Percentiles rank a stretch among this genome's conserved stretches.
These are phyloP conservation scores for Raffaelea deltoideospora DNA, from an alignment of 2,329 filamentous ascomycete species.

Conservation along the genomic window DNA sequence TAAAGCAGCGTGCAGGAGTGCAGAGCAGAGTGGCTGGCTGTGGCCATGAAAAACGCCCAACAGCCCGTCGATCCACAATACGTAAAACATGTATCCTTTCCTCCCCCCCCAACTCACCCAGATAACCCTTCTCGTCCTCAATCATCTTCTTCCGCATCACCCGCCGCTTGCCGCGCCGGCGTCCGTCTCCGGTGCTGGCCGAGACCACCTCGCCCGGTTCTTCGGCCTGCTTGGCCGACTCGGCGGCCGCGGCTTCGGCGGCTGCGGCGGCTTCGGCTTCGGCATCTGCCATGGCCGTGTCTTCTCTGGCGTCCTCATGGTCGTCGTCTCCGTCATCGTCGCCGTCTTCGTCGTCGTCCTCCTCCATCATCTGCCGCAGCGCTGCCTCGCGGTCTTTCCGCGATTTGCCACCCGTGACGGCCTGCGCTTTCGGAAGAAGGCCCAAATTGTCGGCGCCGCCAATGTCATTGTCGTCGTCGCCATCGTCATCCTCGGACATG, in stretches of 20 bases:
- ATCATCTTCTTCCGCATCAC: slow-evolving; percentile 80
- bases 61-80: too few species aligned
- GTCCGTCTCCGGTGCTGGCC: slow-evolving; percentile 34
- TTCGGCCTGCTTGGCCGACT: slow-evolving; percentile 21
- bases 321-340: slow-evolving; percentile 33
- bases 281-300: slow-evolving; percentile 18
- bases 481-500: slow-evolving; percentile 30
- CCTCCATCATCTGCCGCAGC: slow-evolving; percentile 63
- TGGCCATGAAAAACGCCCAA: too few species aligned
- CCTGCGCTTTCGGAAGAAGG: slow-evolving; percentile 26
- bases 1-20: too few species aligned
- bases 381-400: slow-evolving; percentile 51
- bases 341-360: slow-evolving; percentile 37
- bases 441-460: slow-evolving; percentile 43
- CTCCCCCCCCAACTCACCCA: slow-evolving; percentile 56
- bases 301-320: slow-evolving; percentile 18
- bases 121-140: slow-evolving; percentile 78
- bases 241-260: slow-evolving; percentile 18
- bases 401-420: slow-evolving; percentile 16
- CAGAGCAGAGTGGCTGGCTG: too few species aligned
- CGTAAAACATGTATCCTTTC: too few species aligned
- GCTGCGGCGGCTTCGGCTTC: slow-evolving; percentile 21
- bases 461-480: slow-evolving; percentile 23
- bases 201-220: slow-evolving; percentile 32
- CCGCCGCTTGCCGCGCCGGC: slow-evolving; percentile 60